Conservation (phyloP, 768 basidiomycete genomes). For the Dioszegia aurantiaca region DNA sequence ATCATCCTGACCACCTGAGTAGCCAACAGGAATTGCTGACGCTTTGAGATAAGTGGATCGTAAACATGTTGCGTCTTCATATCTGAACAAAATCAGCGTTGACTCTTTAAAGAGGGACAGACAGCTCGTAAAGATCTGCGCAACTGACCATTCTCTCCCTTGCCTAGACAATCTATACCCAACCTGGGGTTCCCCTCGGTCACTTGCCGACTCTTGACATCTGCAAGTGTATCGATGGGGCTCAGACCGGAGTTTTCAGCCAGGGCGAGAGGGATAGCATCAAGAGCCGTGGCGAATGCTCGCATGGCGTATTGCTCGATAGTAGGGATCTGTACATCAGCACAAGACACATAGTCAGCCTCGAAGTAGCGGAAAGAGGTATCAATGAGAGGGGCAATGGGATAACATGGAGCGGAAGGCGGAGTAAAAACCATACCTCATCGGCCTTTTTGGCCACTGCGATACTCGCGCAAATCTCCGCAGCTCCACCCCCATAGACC, state of each 20-base stretch:
- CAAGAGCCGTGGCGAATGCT: slow-evolving; percentile 93
- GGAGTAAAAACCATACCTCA: slow-evolving; percentile 69
- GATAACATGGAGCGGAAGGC: slow-evolving; percentile 8
- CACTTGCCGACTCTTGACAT: slow-evolving; percentile 90
- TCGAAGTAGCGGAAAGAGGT: too few species aligned
- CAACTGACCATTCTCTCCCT: slow-evolving; percentile 75
- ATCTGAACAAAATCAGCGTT: slow-evolving; percentile 60
- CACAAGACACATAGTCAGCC: too few species aligned
- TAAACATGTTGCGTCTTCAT: slow-evolving; percentile 98
- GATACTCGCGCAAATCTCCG: slow-evolving; percentile 91
- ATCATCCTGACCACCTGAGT: slow-evolving; percentile 57
- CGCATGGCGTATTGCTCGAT: slow-evolving; percentile 99
- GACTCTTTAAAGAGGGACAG: too few species aligned
- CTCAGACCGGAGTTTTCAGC: slow-evolving; percentile 96
- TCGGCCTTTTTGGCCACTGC: slow-evolving; percentile 93
- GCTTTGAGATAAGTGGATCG: slow-evolving; percentile 93
- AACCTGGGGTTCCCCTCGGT: slow-evolving; percentile 76
- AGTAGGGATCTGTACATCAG: slow-evolving; percentile 80
- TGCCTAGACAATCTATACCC: slow-evolving; percentile 88
- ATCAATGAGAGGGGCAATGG: too few species aligned
- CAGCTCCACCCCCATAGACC: slow-evolving; percentile 96
- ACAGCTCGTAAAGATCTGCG: too few species aligned
- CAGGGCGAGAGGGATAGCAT: slow-evolving; percentile 89
- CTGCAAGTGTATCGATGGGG: slow-evolving; percentile 94
- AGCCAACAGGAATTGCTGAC: slow-evolving; percentile 95